phyloP scores from a whole-genome alignment of 2,329 filamentous ascomycete species.

The Colletotrichum viniferum region DNA sequence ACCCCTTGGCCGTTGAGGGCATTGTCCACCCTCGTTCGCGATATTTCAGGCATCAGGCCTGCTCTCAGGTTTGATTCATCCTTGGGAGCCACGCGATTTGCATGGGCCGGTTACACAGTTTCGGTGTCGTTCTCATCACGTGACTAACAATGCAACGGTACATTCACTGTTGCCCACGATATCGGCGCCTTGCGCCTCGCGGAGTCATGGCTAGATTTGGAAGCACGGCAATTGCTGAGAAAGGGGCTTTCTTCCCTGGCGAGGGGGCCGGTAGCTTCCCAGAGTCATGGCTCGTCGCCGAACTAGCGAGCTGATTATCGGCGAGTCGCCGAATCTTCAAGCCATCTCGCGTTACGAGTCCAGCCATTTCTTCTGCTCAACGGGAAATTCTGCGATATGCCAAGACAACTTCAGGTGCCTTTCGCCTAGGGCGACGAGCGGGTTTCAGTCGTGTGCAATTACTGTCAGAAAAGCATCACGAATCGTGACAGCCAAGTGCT shows the following conservation, averaged over 20 bases:
- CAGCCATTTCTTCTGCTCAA: background rate
- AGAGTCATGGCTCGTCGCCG: background rate
- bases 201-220: background rate
- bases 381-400: background rate
- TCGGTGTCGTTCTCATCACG: constrained; percentile 18
- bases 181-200: background rate
- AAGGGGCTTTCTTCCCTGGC: background rate
- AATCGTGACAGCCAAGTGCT: background rate
- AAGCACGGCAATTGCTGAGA: background rate
- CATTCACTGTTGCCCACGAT: background rate
- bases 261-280: background rate
- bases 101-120: constrained; percentile 10
- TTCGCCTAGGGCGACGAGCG: background rate
- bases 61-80: constrained; percentile 3
- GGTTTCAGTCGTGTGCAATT: background rate
- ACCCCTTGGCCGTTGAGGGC: background rate
- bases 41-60: constrained; percentile 1
- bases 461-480: background rate
- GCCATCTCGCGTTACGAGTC: background rate
- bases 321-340: background rate
- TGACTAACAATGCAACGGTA: constrained; percentile 4
- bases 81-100: constrained; percentile 16
- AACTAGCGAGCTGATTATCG: background rate
- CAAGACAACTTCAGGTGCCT: background rate
- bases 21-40: background rate